phyloP scores from a whole-genome alignment of 768 basidiomycete genomes.

The Russula sp. region DNA sequence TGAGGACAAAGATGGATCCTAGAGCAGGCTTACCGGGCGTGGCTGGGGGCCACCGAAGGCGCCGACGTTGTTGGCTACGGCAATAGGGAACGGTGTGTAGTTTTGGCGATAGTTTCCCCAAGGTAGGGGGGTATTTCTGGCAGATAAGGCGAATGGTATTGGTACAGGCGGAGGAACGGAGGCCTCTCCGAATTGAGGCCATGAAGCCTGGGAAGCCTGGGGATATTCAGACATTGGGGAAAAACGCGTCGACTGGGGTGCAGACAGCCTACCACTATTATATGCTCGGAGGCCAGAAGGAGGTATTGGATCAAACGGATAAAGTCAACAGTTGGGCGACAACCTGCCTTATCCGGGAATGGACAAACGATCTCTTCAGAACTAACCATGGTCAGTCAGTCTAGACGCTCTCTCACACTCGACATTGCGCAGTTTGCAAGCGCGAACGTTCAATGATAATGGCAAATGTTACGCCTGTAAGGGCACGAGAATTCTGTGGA shows the following conservation, averaged over 20 bases:
- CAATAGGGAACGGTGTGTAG: neutral
- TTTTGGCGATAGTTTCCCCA: neutral
- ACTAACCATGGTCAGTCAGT: neutral
- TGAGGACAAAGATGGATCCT: neutral
- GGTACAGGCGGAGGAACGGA: neutral
- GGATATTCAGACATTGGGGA: conserved; percentile 11
- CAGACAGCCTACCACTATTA: neutral
- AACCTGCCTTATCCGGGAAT: neutral
- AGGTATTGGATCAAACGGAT: neutral
- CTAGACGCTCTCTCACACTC: no score
- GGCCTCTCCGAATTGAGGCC: neutral
- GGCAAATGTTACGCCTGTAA: neutral
- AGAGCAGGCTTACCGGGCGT: neutral
- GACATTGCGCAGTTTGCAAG: neutral
- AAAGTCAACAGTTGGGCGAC: neutral
- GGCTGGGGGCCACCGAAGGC: neutral
- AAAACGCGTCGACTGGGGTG: neutral
- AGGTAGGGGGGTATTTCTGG: neutral
- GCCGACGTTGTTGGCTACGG: neutral
- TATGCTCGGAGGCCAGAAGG: neutral
- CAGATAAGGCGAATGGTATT: neutral
- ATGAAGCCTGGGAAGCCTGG: neutral
- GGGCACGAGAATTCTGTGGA: neutral
- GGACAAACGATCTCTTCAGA: neutral
- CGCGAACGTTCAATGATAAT: neutral